phyloP scores from a whole-genome alignment of 1,139 yeast species.

The Yarrowia galli region DNA sequence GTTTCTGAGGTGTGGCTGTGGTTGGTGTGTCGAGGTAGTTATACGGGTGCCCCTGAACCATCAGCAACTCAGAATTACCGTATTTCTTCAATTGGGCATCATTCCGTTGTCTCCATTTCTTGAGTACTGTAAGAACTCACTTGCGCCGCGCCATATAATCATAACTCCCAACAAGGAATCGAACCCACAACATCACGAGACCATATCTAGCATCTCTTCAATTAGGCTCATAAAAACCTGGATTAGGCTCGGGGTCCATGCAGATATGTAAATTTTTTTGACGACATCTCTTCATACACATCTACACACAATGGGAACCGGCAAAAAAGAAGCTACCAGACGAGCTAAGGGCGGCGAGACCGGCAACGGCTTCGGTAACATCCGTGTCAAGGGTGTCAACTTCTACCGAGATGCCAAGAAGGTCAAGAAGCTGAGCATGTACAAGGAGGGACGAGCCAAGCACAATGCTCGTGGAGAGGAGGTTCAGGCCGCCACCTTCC shows the following conservation, averaged over 20 bases:
- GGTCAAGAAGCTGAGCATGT: conserved; percentile 89
- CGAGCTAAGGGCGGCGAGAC: conserved; percentile 81
- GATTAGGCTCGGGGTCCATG: conserved; percentile 11
- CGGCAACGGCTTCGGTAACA: conserved; percentile 74
- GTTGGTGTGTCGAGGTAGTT: no score
- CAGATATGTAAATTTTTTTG: conserved; percentile 36
- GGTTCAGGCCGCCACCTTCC: conserved; percentile 85
- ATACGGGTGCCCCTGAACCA: no score
- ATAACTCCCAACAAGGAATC: no score
- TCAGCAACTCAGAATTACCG: no score
- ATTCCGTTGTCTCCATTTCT: no score
- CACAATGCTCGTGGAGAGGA: conserved; percentile 89
- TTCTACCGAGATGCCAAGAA: conserved; percentile 92
- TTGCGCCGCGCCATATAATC: no score
- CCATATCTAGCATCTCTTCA: background rate
- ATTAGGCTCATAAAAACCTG: conserved; percentile 9
- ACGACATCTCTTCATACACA: conserved; percentile 3
- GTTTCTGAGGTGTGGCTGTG: background rate
- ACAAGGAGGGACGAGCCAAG: conserved; percentile 86
- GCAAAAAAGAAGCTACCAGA: conserved; percentile 88
- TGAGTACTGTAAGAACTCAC: no score
- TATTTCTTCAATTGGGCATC: no score
- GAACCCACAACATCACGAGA: background rate
- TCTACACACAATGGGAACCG: conserved; percentile 74
- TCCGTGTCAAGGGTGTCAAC: conserved; percentile 95